These are phyloP conservation scores for Capronia epimyces DNA, from an alignment of 2,329 filamentous ascomycete species.

Conservation along the genomic window DNA sequence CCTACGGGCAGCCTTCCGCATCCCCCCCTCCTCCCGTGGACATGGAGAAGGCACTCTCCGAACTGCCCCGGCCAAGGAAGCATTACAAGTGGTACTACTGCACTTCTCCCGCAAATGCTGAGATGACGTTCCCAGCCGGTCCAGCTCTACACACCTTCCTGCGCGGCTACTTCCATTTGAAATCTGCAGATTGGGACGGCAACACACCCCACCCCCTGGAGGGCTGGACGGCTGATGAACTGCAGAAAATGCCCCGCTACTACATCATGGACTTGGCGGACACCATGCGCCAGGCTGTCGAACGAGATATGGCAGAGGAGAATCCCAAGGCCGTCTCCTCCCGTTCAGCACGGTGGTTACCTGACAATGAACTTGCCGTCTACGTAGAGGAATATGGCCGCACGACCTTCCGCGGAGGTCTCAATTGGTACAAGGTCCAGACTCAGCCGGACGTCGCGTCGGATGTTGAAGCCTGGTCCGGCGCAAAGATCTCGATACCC, in stretches of 20 bases:
- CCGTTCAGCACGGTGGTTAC: constrained; percentile 47
- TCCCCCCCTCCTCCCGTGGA: constrained; percentile 20
- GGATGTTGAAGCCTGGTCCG: constrained; percentile 56
- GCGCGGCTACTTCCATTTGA: constrained; percentile 63
- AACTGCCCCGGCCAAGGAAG: constrained; percentile 54
- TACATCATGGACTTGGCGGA: constrained; percentile 59
- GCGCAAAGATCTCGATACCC: constrained; percentile 57
- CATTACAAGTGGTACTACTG: constrained; percentile 62
- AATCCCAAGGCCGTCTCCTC: constrained; percentile 33
- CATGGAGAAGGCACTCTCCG: constrained; percentile 27
- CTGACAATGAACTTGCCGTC: constrained; percentile 52
- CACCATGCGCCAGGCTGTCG: constrained; percentile 57
- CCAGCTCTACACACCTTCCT: constrained; percentile 54
- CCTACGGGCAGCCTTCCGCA: constrained; percentile 14
- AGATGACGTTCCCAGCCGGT: constrained; percentile 39
- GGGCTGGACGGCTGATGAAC: constrained; percentile 52
- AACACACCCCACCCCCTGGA: constrained; percentile 52
- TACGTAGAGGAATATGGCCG: constrained; percentile 58
- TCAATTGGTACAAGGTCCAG: constrained; percentile 63
- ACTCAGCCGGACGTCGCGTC: constrained; percentile 47
- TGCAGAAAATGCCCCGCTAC: constrained; percentile 60
- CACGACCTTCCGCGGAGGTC: constrained; percentile 59
- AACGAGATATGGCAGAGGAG: constrained; percentile 51
- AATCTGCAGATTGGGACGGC: constrained; percentile 56
- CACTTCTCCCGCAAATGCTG: constrained; percentile 33